phyloP scores from a whole-genome alignment of 345 rosid genomes.

The Hibiscus mutabilis region DNA sequence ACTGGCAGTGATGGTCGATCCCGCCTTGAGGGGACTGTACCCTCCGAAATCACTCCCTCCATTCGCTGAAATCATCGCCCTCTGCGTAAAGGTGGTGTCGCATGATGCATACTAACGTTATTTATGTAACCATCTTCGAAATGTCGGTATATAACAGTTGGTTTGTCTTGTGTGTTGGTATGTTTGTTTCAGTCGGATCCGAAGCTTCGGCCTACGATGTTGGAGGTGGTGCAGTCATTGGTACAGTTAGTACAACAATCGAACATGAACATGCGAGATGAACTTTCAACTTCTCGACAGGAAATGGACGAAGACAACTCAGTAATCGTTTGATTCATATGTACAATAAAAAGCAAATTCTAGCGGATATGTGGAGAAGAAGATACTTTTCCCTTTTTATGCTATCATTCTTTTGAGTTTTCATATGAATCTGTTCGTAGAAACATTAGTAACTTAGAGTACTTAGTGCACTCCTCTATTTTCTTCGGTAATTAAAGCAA shows the following conservation, averaged over 20 bases:
- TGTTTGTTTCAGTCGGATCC: slow-evolving; percentile 80
- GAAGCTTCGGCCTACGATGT: slow-evolving; percentile 71
- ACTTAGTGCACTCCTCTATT: background rate
- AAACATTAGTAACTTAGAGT: background rate
- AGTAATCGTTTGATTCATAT: background rate
- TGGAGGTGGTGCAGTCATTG: slow-evolving; percentile 80
- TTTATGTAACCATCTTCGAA: no score
- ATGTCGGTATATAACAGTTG: background rate
- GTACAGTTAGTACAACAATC: slow-evolving; percentile 58
- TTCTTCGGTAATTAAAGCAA: background rate
- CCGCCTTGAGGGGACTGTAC: slow-evolving; percentile 82
- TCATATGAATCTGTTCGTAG: background rate
- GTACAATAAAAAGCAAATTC: background rate
- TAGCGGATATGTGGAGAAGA: background rate
- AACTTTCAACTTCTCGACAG: slow-evolving; percentile 43
- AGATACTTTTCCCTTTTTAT: background rate
- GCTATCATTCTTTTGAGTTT: background rate
- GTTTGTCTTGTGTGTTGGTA: no score
- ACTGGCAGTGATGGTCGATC: slow-evolving; percentile 68
- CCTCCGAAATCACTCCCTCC: slow-evolving; percentile 70
- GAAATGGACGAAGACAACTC: slow-evolving; percentile 35
- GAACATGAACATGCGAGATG: slow-evolving; percentile 45
- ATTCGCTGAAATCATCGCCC: slow-evolving; percentile 69
- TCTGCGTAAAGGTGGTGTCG: slow-evolving; percentile 60
- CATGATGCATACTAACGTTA: no score